Percentiles rank a stretch among this genome's conserved stretches.
phyloP scores from a whole-genome alignment of 192 early-diverging fungal genomes.

The Kappamyces sp. region DNA sequence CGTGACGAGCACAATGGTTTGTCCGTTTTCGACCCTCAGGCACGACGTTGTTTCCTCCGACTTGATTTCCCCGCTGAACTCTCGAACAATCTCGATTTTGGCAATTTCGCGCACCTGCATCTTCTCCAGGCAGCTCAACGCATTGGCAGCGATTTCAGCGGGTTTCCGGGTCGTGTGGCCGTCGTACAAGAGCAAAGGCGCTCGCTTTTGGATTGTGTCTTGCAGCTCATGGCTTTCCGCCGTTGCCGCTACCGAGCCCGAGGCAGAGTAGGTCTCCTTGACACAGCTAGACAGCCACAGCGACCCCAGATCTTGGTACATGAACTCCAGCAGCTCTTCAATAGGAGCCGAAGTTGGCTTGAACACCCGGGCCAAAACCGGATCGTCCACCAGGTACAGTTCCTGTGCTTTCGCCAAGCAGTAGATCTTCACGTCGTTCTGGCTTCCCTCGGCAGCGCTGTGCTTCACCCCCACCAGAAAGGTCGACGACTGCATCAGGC shows the following conservation, averaged over 20 bases:
- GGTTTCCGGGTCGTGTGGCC: slow-evolving; percentile 34
- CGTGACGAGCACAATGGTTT: slow-evolving; percentile 34
- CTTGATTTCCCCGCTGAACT: slow-evolving; percentile 32
- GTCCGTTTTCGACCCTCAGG: slow-evolving; percentile 27
- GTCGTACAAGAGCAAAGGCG: slow-evolving; percentile 71
- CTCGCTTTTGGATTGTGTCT: slow-evolving; percentile 62
- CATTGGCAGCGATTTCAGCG: slow-evolving; percentile 40
- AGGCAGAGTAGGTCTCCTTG: slow-evolving; percentile 40
- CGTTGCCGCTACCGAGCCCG: slow-evolving; percentile 40
- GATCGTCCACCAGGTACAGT: slow-evolving; percentile 77
- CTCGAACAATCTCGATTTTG: slow-evolving; percentile 56
- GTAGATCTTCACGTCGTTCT: slow-evolving; percentile 40
- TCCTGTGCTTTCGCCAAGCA: slow-evolving; percentile 60
- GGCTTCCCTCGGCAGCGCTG: slow-evolving; percentile 16
- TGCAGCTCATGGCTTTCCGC: slow-evolving; percentile 46
- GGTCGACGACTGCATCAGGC: slow-evolving; percentile 51
- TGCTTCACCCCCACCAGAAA: slow-evolving; percentile 63
- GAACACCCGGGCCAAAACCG: slow-evolving; percentile 65
- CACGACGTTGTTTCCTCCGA: slow-evolving; percentile 61
- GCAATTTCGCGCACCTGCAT: slow-evolving; percentile 63
- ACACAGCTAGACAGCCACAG: slow-evolving; percentile 61
- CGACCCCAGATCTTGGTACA: slow-evolving; percentile 58
- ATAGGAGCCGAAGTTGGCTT: slow-evolving; percentile 60
- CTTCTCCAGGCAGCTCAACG: slow-evolving; percentile 50
- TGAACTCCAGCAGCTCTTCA: slow-evolving; percentile 62